phyloP scores from a whole-genome alignment of 495 filamentous ascomycete species.

The Articulospora tetracladia region DNA sequence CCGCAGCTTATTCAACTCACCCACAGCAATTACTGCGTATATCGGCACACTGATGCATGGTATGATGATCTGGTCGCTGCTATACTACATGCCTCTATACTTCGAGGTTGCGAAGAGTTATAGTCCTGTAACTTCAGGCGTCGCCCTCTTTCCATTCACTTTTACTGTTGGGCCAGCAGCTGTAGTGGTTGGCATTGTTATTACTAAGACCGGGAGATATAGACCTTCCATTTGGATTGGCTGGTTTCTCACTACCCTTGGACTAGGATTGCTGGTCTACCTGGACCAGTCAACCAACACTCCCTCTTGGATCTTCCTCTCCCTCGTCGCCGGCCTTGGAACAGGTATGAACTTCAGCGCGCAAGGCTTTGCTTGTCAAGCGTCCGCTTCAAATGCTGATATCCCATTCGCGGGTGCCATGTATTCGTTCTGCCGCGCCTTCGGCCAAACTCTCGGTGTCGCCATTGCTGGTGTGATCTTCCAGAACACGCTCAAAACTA shows the following conservation, averaged over 20 bases:
- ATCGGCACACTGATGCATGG: slow-evolving; percentile 48
- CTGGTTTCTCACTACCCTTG: slow-evolving; percentile 44
- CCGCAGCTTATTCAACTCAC: slow-evolving; percentile 33
- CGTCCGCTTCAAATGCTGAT: slow-evolving; percentile 37
- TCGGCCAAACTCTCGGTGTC: slow-evolving; percentile 46
- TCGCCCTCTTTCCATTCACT: slow-evolving; percentile 57
- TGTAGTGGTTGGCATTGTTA: slow-evolving; percentile 43
- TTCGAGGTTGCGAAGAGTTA: slow-evolving; percentile 60
- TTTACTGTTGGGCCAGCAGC: slow-evolving; percentile 41
- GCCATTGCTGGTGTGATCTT: slow-evolving; percentile 54
- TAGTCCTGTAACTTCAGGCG: slow-evolving; percentile 49
- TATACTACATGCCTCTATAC: slow-evolving; percentile 68
- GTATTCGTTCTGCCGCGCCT: slow-evolving; percentile 54
- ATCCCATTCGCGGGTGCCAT: slow-evolving; percentile 55
- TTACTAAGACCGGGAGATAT: slow-evolving; percentile 40
- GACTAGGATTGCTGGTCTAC: slow-evolving; percentile 47
- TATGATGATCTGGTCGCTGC: slow-evolving; percentile 38
- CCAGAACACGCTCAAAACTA: slow-evolving; percentile 51
- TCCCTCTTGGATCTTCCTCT: slow-evolving; percentile 46
- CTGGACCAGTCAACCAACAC: slow-evolving; percentile 42
- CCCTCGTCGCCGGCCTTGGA: slow-evolving; percentile 46
- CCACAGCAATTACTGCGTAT: slow-evolving; percentile 35
- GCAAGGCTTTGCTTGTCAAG: slow-evolving; percentile 46
- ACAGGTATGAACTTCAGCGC: slow-evolving; percentile 49
- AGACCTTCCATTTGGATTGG: slow-evolving; percentile 51